Conservation (phyloP, 495 filamentous ascomycete genomes). For the Friedmanniomyces simplex region DNA sequence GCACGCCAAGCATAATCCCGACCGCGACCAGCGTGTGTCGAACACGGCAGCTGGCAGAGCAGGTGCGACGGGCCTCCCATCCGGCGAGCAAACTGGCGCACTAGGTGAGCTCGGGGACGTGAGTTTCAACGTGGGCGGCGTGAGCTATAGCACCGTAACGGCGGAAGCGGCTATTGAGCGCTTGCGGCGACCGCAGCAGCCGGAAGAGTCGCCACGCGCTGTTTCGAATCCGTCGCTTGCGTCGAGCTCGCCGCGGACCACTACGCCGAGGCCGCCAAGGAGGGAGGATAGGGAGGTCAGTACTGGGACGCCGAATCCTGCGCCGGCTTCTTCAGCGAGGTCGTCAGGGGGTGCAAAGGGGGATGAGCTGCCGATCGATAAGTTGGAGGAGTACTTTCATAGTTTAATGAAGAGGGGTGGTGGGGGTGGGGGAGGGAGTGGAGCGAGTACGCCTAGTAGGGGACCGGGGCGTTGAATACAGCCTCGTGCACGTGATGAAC, state of each 20-base stretch:
- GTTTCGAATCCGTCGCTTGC: background rate
- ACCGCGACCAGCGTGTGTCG: background rate
- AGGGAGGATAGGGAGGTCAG: conserved; percentile 3
- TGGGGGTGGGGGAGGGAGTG: conserved; percentile 14
- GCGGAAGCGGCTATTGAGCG: conserved; percentile 20
- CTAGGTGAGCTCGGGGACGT: conserved; percentile 15
- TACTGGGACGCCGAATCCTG: background rate
- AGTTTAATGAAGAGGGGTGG: conserved; percentile 16
- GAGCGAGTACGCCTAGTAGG: conserved; percentile 10
- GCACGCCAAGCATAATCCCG: background rate
- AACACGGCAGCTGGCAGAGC: background rate
- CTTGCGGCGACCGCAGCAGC: conserved; percentile 7
- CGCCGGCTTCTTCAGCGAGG: background rate
- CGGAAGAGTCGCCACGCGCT: background rate
- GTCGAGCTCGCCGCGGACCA: background rate
- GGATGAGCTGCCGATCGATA: conserved; percentile 6
- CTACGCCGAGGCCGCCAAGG: conserved; percentile 9
- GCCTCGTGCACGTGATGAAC: too few species aligned
- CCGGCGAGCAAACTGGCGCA: conserved; percentile 13
- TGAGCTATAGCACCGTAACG: conserved; percentile 13
- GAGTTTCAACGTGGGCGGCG: conserved; percentile 20
- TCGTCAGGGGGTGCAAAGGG: background rate
- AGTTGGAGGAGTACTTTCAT: conserved; percentile 20
- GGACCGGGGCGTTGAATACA: too few species aligned
- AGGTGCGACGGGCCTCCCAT: conserved; percentile 9